phyloP scores from a whole-genome alignment of 1,284 basidiomycete genomes.

The Cutaneotrichosporon sp. region DNA sequence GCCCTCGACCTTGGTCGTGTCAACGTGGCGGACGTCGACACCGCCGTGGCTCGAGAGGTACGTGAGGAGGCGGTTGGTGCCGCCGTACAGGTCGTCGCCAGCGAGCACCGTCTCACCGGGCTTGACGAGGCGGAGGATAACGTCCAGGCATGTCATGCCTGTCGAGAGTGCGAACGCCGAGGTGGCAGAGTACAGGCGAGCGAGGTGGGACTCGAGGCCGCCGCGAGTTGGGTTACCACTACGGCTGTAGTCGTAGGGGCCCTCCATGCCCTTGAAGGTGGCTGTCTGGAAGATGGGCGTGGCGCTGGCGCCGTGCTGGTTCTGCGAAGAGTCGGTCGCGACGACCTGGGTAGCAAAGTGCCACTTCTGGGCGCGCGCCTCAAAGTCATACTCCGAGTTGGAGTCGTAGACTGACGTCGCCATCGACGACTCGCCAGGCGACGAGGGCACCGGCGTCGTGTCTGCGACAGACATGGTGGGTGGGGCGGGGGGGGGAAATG shows the following conservation, averaged over 20 bases:
- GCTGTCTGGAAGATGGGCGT: conserved; percentile 98
- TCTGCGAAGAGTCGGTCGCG: conserved; percentile 81
- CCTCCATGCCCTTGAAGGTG: conserved; percentile 93
- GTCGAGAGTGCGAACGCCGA: conserved; percentile 90
- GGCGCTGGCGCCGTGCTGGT: conserved; percentile 90
- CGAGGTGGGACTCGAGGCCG: conserved; percentile 91
- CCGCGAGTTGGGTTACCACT: conserved; percentile 96
- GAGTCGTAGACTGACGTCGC: conserved; percentile 38
- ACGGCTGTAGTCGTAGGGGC: conserved; percentile 85
- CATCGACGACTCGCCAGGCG: conserved; percentile 41
- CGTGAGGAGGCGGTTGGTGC: conserved; percentile 91
- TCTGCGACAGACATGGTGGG: conserved; percentile 10
- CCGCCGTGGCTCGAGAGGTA: conserved; percentile 86
- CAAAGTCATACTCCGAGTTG: conserved; percentile 36
- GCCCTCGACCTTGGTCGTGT: conserved; percentile 67
- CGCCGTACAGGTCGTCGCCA: conserved; percentile 96
- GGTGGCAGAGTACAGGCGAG: conserved; percentile 84
- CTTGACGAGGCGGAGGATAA: conserved; percentile 89
- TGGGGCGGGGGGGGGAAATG: neutral
- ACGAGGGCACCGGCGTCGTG: conserved; percentile 29
- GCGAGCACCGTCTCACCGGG: conserved; percentile 93
- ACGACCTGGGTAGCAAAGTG: conserved; percentile 60
- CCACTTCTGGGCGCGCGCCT: conserved; percentile 42
- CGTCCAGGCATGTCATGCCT: conserved; percentile 97
- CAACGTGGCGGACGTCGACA: conserved; percentile 88